Percentiles rank a stretch among this genome's conserved stretches.
Conservation (phyloP, 306 rosid species). For the Gleditsia sinensis region DNA sequence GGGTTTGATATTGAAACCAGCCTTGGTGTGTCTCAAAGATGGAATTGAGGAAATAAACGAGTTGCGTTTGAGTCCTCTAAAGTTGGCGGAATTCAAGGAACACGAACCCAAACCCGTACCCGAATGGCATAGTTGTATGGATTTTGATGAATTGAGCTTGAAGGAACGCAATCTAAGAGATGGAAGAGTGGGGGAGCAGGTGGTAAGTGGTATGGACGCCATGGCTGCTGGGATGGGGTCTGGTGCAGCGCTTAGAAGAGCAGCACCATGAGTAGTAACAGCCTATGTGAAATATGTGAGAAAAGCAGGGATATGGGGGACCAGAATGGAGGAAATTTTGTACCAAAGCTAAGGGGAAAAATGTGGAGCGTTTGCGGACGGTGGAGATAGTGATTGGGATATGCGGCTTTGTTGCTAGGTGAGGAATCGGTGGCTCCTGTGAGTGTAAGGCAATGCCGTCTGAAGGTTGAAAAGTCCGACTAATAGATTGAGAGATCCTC, state of each 20-base stretch:
- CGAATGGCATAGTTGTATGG: not conserved
- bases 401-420: slow-evolving; percentile 11
- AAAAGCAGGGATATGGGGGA: not conserved
- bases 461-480: no score
- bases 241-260: not conserved
- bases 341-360: not conserved
- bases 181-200: slow-evolving; percentile 33
- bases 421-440: not conserved
- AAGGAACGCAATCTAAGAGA: slow-evolving; percentile 49
- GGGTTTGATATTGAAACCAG: slow-evolving; percentile 14
- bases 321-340: not conserved
- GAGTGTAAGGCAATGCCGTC: slow-evolving; percentile 25
- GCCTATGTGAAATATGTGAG: not conserved
- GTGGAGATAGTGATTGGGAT: slow-evolving; percentile 12
- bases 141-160: not conserved
- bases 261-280: not conserved
- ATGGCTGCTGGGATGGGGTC: slow-evolving; percentile 17
- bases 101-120: no score
- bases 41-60: not conserved
- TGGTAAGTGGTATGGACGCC: slow-evolving; percentile 59
- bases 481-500: no score
- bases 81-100: not conserved
- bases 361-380: slow-evolving; percentile 30
- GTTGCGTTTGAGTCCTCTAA: not conserved
- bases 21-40: not conserved